Evolutionary conservation across 306 rosid species (phyloP), one percentile per base, ranked within the genome.

Genomic region (Medicago lupulina): DNA sequence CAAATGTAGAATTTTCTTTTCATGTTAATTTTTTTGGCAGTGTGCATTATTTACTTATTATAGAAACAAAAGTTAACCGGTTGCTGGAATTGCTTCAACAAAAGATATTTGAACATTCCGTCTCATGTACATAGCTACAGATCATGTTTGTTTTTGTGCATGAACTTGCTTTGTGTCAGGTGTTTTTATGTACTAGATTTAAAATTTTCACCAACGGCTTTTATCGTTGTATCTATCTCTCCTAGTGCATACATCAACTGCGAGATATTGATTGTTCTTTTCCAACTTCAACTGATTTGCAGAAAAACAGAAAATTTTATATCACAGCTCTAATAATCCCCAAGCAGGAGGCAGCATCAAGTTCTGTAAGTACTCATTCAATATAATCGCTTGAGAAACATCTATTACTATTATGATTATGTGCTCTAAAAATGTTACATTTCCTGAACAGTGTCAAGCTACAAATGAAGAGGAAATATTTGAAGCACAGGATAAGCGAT

Each of bases 401-500:
- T 72, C 13, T 54, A 25, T 58, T 75, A 46, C 17, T 18, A 13
- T 57, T 75, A 44, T 61, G 41, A 61, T 74, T 21, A 64, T 85
- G 67, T 69, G 54, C 71, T 55, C 3, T 71, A 43, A 17, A 17
- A 41, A 55, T 51, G n/a, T 73, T 13, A 31, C 49, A 53, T 67
- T 21, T 57, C 82, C 68, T 82, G 76, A 66, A 79, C 87, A 94
- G 97, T 94, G 98, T 85, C 97, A 94, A 76, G 51, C 98, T 40
- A 91, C 94, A 54, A 89, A 89, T 76, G 98, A 94, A 85, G 98
- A 94, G 89, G 98, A 94, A 79, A 94, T 94, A 70, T 94, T 94
- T 86, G 98, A 94, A 76, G 96, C 87, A 74, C 98, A 94, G 82
- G 98, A 91, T 64, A 90, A 87, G 75, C 88, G 72, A 62, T 94